Evolutionary conservation across 768 basidiomycete species (phyloP).

Genomic region (Xerocomellus chrysenteron): DNA sequence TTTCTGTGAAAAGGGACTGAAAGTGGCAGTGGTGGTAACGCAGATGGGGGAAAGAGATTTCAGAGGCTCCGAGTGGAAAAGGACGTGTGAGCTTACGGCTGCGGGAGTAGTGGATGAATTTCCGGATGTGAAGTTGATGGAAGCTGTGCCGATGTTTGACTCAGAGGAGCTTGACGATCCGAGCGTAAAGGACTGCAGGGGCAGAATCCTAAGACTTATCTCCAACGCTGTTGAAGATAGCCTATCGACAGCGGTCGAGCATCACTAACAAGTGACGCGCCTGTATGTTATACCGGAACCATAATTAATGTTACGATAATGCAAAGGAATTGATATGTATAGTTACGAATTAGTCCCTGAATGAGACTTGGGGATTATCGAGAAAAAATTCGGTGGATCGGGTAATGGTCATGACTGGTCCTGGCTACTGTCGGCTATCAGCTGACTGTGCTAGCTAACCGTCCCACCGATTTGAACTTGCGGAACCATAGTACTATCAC

Average conservation of each 20-base stretch:
- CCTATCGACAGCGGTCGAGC: background rate
- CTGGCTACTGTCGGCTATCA: too few species aligned
- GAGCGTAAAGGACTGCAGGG: slow-evolving; percentile 18
- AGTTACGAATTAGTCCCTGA: background rate
- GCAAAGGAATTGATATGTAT: background rate
- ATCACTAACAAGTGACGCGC: background rate
- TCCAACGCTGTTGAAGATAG: slow-evolving; percentile 7
- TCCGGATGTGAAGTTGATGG: slow-evolving; percentile 15
- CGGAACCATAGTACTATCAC: background rate
- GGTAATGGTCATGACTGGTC: too few species aligned
- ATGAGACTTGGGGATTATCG: background rate
- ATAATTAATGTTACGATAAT: background rate
- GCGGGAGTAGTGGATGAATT: slow-evolving; percentile 4
- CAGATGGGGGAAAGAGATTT: slow-evolving; percentile 10
- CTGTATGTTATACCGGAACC: background rate
- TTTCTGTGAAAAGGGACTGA: slow-evolving; percentile 10
- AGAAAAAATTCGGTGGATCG: background rate
- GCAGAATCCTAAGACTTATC: slow-evolving; percentile 22
- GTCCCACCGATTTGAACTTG: background rate
- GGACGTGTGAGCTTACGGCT: slow-evolving; percentile 11
- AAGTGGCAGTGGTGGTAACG: slow-evolving; percentile 21
- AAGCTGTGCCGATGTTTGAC: slow-evolving; percentile 19
- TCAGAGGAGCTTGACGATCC: slow-evolving; percentile 12
- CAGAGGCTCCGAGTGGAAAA: slow-evolving; percentile 14
- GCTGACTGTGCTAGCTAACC: too few species aligned